Percentiles rank a stretch among this genome's conserved stretches.
These are phyloP conservation scores for Candida nitratophila DNA, from an alignment of 805 yeast genomes.

Conservation along the genomic window DNA sequence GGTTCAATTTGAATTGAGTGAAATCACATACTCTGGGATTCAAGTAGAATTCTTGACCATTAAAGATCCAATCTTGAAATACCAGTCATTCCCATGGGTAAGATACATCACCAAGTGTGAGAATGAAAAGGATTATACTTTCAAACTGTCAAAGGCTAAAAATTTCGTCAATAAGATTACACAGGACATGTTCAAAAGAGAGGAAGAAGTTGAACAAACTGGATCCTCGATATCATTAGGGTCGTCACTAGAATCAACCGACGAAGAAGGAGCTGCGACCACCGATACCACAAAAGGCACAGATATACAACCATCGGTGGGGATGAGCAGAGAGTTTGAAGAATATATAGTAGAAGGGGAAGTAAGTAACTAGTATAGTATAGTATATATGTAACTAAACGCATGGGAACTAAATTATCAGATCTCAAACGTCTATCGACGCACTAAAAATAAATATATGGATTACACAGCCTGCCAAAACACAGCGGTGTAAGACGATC, in stretches of 20 bases:
- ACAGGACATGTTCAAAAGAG: slow-evolving; percentile 4
- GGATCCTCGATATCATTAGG: slow-evolving; percentile 3
- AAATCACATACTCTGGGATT: slow-evolving; percentile 58
- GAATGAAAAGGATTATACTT: slow-evolving; percentile 20
- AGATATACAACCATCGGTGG: too few species aligned
- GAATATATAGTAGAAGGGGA: slow-evolving; percentile 17
- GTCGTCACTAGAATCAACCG: background rate
- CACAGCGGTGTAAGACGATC: too few species aligned
- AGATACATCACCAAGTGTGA: slow-evolving; percentile 45
- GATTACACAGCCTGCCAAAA: too few species aligned
- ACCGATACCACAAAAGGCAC: too few species aligned
- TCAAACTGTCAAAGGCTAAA: slow-evolving; percentile 15
- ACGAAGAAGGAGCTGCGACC: too few species aligned
- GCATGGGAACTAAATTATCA: too few species aligned
- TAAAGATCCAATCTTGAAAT: slow-evolving; percentile 52
- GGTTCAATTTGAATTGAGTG: slow-evolving; percentile 51
- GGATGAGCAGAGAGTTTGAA: slow-evolving; percentile 14
- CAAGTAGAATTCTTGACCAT: slow-evolving; percentile 62
- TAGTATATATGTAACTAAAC: too few species aligned
- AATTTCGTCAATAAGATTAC: slow-evolving; percentile 5
- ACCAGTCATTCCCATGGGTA: slow-evolving; percentile 70
- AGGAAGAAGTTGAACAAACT: background rate
- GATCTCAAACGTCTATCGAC: too few species aligned
- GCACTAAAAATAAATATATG: too few species aligned
- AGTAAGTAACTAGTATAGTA: too few species aligned